These are phyloP conservation scores for Pseudocercospora cruenta DNA, from an alignment of 2,329 filamentous ascomycete species.

Conservation along the genomic window DNA sequence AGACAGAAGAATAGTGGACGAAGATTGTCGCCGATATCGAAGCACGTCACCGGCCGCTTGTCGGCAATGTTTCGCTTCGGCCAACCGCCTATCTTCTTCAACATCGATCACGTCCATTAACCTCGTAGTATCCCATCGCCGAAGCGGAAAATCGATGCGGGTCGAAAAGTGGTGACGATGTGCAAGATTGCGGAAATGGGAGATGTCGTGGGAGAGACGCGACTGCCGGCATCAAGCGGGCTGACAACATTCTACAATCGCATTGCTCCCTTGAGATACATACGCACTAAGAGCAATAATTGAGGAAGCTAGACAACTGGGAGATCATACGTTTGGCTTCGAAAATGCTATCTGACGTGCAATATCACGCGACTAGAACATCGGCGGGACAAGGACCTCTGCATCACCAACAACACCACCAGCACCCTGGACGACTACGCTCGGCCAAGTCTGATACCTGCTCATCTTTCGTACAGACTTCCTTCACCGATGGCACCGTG, in stretches of 20 bases:
- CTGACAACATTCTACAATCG: not conserved
- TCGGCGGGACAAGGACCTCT: too few relatives aligned
- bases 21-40: not conserved
- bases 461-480: too few relatives aligned
- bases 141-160: not conserved
- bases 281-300: too few relatives aligned
- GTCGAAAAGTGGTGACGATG: not conserved
- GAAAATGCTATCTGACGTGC: too few relatives aligned
- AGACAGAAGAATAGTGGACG: not conserved
- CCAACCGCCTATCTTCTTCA: not conserved
- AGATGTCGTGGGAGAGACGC: not conserved
- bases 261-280: too few relatives aligned
- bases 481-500: too few relatives aligned
- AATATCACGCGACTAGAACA: too few relatives aligned
- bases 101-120: not conserved
- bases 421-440: too few relatives aligned
- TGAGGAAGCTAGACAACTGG: too few relatives aligned
- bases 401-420: too few relatives aligned
- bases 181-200: not conserved
- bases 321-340: too few relatives aligned
- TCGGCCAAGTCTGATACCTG: too few relatives aligned
- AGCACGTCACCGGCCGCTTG: not conserved
- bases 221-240: not conserved
- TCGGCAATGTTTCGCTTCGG: not conserved
- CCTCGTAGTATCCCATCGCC: not conserved